Percentiles rank a stretch among this genome's conserved stretches.
Evolutionary conservation across 495 filamentous ascomycete species (phyloP).

Genomic region (Talaromyces trachyspermus): DNA sequence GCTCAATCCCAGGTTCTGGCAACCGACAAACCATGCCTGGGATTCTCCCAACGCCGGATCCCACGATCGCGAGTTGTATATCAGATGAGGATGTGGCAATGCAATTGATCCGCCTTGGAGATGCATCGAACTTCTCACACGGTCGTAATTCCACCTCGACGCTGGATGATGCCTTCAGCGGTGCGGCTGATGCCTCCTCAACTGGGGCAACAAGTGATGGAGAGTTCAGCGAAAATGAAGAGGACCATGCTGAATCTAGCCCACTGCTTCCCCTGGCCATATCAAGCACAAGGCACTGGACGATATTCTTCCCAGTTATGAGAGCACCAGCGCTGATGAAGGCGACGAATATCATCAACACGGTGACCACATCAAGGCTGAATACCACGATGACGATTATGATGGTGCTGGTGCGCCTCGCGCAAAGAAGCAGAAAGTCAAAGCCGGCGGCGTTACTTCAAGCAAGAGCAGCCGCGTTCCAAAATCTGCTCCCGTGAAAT

Average conservation of each 20-base stretch:
- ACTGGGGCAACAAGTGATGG: constrained; percentile 71
- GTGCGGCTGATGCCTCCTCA: constrained; percentile 76
- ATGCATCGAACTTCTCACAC: constrained; percentile 80
- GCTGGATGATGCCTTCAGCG: constrained; percentile 83
- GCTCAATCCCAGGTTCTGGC: constrained; percentile 31
- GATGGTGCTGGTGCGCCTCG: constrained; percentile 36
- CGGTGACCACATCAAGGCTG: constrained; percentile 55
- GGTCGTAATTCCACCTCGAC: constrained; percentile 91
- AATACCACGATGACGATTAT: constrained; percentile 40
- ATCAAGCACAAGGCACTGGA: constrained; percentile 50
- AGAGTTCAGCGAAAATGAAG: constrained; percentile 69
- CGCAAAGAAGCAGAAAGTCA: constrained; percentile 39
- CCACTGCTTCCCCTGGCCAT: constrained; percentile 44
- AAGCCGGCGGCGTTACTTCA: constrained; percentile 18
- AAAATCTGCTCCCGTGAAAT: constrained; percentile 33
- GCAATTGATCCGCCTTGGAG: constrained; percentile 91
- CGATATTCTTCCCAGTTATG: constrained; percentile 57
- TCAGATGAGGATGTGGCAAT: constrained; percentile 97
- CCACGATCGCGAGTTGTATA: constrained; percentile 87
- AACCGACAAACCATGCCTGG: constrained; percentile 37
- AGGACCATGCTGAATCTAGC: constrained; percentile 52
- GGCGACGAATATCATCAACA: constrained; percentile 47
- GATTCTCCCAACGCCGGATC: constrained; percentile 86
- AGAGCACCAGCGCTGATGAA: constrained; percentile 61
- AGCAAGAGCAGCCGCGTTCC: constrained; percentile 27